Evolutionary conservation across 2,329 filamentous ascomycete species (phyloP).

Genomic region (Rhynchosporium agropyri): DNA sequence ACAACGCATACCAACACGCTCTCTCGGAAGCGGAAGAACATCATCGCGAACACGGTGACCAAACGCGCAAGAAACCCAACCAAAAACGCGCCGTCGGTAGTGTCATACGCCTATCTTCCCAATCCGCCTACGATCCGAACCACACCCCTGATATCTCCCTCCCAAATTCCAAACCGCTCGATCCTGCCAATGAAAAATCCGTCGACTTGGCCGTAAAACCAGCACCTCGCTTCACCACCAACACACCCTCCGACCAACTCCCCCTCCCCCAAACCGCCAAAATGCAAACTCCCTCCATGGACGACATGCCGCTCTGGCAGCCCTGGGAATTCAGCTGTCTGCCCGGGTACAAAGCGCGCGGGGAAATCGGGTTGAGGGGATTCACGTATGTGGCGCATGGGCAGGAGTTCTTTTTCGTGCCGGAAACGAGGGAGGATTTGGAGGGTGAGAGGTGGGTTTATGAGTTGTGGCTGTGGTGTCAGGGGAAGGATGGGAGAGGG

Average conservation of each 20-base stretch:
- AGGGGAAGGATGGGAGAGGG: slow-evolving; percentile 18
- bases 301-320: slow-evolving; percentile 5
- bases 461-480: slow-evolving; percentile 27
- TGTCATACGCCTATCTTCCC: neutral
- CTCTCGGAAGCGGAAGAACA: neutral
- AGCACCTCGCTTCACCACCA: neutral
- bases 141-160: neutral
- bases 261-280: neutral
- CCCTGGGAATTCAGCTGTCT: slow-evolving; percentile 20
- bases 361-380: slow-evolving; percentile 26
- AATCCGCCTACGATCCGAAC: neutral
- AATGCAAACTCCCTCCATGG: slow-evolving; percentile 15
- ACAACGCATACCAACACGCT: slow-evolving; percentile 4
- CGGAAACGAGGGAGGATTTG: slow-evolving; percentile 28
- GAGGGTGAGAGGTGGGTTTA: slow-evolving; percentile 26
- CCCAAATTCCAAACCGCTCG: neutral
- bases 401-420: slow-evolving; percentile 24
- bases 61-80: neutral
- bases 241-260: neutral
- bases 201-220: neutral
- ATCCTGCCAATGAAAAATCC: neutral
- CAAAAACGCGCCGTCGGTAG: slow-evolving; percentile 6
- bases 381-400: slow-evolving; percentile 28
- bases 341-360: slow-evolving; percentile 22
- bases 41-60: neutral